phyloP scores from a whole-genome alignment of 2,329 filamentous ascomycete species.

The Coniochaeta sp. region DNA sequence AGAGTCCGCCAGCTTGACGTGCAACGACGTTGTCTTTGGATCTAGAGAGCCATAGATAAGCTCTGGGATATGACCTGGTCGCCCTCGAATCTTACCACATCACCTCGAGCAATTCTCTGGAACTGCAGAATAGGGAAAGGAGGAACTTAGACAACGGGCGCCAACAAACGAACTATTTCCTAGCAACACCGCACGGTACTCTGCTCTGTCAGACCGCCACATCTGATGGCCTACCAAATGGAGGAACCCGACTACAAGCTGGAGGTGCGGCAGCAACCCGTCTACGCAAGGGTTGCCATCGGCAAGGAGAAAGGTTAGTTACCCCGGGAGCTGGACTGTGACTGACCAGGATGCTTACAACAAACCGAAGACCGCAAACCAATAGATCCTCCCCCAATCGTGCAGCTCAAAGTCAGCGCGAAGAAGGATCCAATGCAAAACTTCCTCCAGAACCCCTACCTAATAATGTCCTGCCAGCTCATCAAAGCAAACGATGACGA shows the following conservation, averaged over 20 bases:
- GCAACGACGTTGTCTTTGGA: background rate
- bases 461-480: slow-evolving; percentile 39
- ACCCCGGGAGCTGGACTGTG: background rate
- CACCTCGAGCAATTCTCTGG: background rate
- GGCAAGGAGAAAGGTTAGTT: slow-evolving; percentile 67
- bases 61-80: background rate
- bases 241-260: slow-evolving; percentile 21
- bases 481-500: slow-evolving; percentile 34
- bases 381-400: slow-evolving; percentile 79
- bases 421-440: slow-evolving; percentile 38
- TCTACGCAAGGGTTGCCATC: slow-evolving; percentile 59
- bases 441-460: slow-evolving; percentile 48
- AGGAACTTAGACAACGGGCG: background rate
- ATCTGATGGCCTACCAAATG: slow-evolving; percentile 1
- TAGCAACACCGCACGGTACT: background rate
- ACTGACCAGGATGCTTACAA: background rate
- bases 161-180: background rate
- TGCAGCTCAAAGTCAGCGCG: slow-evolving; percentile 55
- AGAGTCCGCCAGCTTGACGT: background rate
- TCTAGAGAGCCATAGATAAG: background rate
- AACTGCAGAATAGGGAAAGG: background rate
- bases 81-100: background rate
- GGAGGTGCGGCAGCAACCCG: slow-evolving; percentile 57
- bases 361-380: slow-evolving; percentile 63
- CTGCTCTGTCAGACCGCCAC: background rate